phyloP scores from a whole-genome alignment of 2,329 filamentous ascomycete genomes.

The Nakataea oryzae region DNA sequence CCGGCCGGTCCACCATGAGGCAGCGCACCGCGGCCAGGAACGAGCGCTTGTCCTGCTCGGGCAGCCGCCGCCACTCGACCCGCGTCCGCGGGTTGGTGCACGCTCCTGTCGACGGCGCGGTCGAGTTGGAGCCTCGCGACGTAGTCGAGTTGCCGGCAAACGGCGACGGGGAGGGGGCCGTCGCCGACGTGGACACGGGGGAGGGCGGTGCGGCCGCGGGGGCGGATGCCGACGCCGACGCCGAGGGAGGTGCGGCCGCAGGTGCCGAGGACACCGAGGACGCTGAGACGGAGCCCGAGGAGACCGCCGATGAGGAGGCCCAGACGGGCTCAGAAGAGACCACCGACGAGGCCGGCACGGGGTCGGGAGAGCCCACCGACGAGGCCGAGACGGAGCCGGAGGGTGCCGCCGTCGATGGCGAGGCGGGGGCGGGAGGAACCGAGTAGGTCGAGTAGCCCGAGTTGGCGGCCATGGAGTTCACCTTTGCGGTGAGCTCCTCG shows the following conservation, averaged over 20 bases:
- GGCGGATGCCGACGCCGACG: background rate
- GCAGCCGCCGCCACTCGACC: slow-evolving; percentile 7
- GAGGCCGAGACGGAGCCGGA: background rate
- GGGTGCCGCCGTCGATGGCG: background rate
- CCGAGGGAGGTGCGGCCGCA: background rate
- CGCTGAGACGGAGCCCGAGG: background rate
- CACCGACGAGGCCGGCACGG: too few species aligned
- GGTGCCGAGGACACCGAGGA: too few species aligned
- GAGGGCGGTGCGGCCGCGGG: background rate
- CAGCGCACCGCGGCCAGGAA: slow-evolving; percentile 5
- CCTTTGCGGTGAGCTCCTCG: background rate
- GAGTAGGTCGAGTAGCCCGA: background rate
- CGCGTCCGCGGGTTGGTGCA: background rate
- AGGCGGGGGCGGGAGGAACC: too few species aligned
- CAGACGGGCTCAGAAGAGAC: too few species aligned
- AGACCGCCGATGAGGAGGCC: too few species aligned
- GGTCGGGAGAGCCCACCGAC: too few species aligned
- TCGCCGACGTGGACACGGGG: too few species aligned
- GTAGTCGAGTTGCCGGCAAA: too few species aligned
- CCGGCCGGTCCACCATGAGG: background rate
- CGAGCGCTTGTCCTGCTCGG: background rate
- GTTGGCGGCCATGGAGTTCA: background rate
- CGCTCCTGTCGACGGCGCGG: background rate
- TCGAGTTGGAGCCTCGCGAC: too few species aligned
- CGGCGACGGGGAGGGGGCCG: too few species aligned